These are phyloP conservation scores for Kandelia obovata DNA, from an alignment of 345 rosid species.

Conservation along the genomic window DNA sequence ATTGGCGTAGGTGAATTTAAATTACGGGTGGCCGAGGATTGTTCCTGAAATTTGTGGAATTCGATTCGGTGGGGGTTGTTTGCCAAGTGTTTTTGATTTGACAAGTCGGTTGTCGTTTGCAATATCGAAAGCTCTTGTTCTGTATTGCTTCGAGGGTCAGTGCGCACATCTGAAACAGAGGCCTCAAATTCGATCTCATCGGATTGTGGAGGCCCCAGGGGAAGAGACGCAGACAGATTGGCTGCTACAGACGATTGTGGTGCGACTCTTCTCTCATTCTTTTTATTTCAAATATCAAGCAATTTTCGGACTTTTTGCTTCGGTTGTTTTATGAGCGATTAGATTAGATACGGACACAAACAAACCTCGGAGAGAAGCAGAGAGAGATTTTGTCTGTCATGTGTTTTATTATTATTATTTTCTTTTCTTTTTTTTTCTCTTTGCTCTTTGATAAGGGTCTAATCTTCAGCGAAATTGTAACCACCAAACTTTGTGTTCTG, in stretches of 20 bases:
- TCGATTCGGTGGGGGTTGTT: not conserved
- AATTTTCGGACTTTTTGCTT: not conserved
- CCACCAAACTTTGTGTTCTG: not conserved
- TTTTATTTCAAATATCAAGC: not conserved
- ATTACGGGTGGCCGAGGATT: not conserved
- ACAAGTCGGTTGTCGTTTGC: not conserved
- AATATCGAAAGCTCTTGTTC: conserved; percentile 13
- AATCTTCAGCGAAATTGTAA: no score
- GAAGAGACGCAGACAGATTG: not conserved
- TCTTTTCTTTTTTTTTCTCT: no score
- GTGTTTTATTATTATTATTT: no score
- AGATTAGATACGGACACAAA: no score
- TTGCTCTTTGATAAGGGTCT: not conserved
- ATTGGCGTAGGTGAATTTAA: not conserved
- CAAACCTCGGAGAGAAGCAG: no score
- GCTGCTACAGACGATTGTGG: conserved; percentile 13
- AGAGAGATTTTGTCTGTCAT: conserved; percentile 14
- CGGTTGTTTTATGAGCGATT: not conserved
- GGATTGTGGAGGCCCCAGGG: conserved; percentile 21
- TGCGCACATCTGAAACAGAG: conserved; percentile 6
- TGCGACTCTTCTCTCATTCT: conserved; percentile 11
- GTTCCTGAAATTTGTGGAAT: not conserved
- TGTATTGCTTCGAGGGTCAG: conserved; percentile 13
- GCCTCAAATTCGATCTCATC: conserved; percentile 14
- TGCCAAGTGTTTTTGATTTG: not conserved